These are phyloP conservation scores for Parvularia atlantis DNA, from an alignment of 78 protist genomes.

Conservation along the genomic window DNA sequence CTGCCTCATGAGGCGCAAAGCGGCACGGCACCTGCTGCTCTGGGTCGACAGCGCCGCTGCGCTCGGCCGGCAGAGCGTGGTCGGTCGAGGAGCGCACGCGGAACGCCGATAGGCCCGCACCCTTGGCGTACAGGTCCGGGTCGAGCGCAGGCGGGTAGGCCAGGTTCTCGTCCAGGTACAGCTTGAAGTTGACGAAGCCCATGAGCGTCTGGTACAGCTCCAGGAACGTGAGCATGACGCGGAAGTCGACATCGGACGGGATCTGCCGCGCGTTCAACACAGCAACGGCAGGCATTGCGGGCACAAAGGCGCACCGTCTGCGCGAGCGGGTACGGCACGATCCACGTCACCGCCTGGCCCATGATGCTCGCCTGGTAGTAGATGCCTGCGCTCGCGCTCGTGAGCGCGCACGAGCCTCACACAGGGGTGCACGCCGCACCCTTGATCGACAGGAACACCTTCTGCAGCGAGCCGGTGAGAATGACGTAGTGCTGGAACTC, in stretches of 20 bases:
- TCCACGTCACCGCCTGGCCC: constrained; percentile 83
- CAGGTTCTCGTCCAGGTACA: constrained; percentile 38
- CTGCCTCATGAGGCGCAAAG: too few relatives aligned
- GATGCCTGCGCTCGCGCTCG: constrained; percentile 8
- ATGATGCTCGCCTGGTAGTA: constrained; percentile 78
- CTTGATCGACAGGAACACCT: constrained; percentile 87
- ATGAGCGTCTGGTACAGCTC: constrained; percentile 69
- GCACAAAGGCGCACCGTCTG: too few relatives aligned
- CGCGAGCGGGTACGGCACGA: constrained; percentile 73
- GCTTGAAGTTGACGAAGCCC: constrained; percentile 71
- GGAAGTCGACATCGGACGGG: constrained; percentile 57
- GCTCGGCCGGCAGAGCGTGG: too few relatives aligned
- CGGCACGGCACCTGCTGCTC: too few relatives aligned
- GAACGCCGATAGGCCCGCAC: too few relatives aligned
- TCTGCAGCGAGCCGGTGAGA: constrained; percentile 28
- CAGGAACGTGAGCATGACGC: constrained; percentile 76
- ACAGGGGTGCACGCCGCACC: too few relatives aligned
- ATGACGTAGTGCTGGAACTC: constrained; percentile 63
- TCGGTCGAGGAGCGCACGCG: too few relatives aligned
- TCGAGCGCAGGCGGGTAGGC: constrained; percentile 61
- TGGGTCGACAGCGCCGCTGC: too few relatives aligned
- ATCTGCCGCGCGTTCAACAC: background rate
- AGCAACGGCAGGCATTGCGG: background rate
- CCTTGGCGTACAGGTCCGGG: too few relatives aligned
- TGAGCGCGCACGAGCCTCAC: background rate